phyloP scores from a whole-genome alignment of 139 green algal genomes.

The Coccomyxa sp. region DNA sequence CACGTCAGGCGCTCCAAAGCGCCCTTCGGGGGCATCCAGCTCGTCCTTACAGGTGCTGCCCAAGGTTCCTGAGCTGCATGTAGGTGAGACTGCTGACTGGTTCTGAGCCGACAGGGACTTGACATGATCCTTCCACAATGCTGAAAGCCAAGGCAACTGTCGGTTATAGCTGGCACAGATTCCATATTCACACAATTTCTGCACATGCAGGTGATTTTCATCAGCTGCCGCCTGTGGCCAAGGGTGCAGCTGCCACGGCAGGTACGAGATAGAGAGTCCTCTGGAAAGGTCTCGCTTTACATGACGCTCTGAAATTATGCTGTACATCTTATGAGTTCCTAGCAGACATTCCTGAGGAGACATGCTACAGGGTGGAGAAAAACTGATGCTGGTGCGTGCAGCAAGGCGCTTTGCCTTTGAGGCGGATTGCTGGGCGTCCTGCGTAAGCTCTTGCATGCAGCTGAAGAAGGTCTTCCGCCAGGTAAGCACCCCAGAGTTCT shows the following conservation, averaged over 20 bases:
- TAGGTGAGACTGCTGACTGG: too few relatives aligned
- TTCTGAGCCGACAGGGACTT: too few relatives aligned
- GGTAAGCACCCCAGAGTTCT: background rate
- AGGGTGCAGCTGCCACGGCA: slow-evolving; percentile 13
- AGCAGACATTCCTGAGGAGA: too few relatives aligned
- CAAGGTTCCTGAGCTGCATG: too few relatives aligned
- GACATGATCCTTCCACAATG: too few relatives aligned
- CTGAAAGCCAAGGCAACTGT: background rate
- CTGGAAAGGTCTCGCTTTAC: background rate
- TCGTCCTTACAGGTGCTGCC: slow-evolving; percentile 51
- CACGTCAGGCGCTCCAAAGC: slow-evolving; percentile 15
- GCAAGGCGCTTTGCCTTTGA: slow-evolving; percentile 57
- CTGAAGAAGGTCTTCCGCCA: slow-evolving; percentile 59
- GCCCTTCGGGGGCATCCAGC: slow-evolving; percentile 68
- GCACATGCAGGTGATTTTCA: slow-evolving; percentile 59
- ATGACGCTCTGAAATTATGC: background rate
- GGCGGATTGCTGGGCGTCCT: slow-evolving; percentile 37
- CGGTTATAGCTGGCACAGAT: background rate
- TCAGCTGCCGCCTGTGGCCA: slow-evolving; percentile 63
- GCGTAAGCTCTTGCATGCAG: slow-evolving; percentile 35
- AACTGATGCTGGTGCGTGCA: background rate
- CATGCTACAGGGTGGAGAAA: too few relatives aligned
- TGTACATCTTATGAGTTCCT: background rate
- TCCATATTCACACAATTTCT: too few relatives aligned
- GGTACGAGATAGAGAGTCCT: background rate